Percentiles rank a stretch among this genome's conserved stretches.
phyloP scores from a whole-genome alignment of 2,329 filamentous ascomycete genomes.

The Ophiostoma perfectum region DNA sequence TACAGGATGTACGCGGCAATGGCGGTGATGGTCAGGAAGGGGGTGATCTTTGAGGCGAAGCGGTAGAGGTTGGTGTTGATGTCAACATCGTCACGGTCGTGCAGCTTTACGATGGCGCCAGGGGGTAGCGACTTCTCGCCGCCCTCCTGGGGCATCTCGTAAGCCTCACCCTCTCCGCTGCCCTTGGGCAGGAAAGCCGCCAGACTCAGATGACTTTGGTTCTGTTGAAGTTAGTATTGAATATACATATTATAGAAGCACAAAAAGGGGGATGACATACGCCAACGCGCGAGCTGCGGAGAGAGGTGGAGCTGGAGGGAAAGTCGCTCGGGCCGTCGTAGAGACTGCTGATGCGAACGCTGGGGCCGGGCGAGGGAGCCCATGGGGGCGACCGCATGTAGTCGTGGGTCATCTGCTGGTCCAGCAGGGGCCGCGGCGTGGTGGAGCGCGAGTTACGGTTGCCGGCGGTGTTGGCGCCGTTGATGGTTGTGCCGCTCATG shows the following conservation, averaged over 20 bases:
- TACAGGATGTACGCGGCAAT: constrained; percentile 40
- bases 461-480: constrained; percentile 7
- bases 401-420: constrained; percentile 23
- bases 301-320: constrained; percentile 22
- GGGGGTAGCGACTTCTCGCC: constrained; percentile 34
- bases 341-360: constrained; percentile 23
- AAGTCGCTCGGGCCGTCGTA: constrained; percentile 24
- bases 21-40: constrained; percentile 39
- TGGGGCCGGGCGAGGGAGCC: constrained; percentile 24
- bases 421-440: constrained; percentile 20
- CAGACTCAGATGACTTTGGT: constrained; percentile 41
- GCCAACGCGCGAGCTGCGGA: constrained; percentile 27
- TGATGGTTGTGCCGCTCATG: constrained; percentile 12
- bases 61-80: constrained; percentile 40
- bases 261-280: neutral
- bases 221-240: constrained; percentile 20
- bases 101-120: constrained; percentile 37
- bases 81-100: constrained; percentile 42
- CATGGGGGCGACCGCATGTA: constrained; percentile 21
- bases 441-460: constrained; percentile 10
- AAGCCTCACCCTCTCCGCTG: neutral
- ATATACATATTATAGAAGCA: neutral
- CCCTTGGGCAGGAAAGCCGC: constrained; percentile 37
- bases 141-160: constrained; percentile 27
- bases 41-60: constrained; percentile 35